Base-by-base conservation (phyloP, 768 basidiomycete genomes). In the Flagelloscypha sp. region DNA sequence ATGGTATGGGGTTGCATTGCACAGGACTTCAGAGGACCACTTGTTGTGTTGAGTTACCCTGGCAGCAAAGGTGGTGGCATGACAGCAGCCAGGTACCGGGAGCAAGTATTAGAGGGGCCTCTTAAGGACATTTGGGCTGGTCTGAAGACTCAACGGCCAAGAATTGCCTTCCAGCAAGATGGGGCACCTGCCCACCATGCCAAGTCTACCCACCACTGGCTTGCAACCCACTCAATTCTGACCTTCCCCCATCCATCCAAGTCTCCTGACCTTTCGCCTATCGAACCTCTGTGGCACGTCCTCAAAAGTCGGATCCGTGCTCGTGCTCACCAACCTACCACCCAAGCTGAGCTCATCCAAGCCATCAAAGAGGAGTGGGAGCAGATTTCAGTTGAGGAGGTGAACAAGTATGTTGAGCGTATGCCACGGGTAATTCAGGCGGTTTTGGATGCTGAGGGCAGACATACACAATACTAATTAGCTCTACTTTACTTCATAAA, bases 391-490 rank as follows among this genome's bases (percentile, higher is more conserved):
- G 22, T 37, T 18, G 36, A 36, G 6, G 38, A 44, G 10, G 37
- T 50, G 21, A 24, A 48, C 36, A 38, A 29, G 17, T 36, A 44
- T 37, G 29, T 49, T 27, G 30, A 25, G 15, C 17, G 30, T 19
- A 48, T 48, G 47, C 35, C 35, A n/a, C 36, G 29, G 7, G 15
- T 42, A 20, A 33, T 48, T 23, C 22, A 44, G 3, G 49, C 49
- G 19, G 38, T 50, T 28, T n/a, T 46, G 10, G 31, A 29, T 1
- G 33, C 39, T 1, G 38, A 40, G 28, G 47, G 47, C 20, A 40
- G 45, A 12, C 39, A 47, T 37, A 44, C 37, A 24, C 16, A 15
- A 11, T 42, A 38, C 23, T 34, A 27, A 24, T n/a, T n/a, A n/a
- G n/a, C n/a, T n/a, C n/a, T 5, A 37, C 11, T 16, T 27, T 18